phyloP scores from a whole-genome alignment of 148 eudicot species.

The Suaeda aralocaspica region DNA sequence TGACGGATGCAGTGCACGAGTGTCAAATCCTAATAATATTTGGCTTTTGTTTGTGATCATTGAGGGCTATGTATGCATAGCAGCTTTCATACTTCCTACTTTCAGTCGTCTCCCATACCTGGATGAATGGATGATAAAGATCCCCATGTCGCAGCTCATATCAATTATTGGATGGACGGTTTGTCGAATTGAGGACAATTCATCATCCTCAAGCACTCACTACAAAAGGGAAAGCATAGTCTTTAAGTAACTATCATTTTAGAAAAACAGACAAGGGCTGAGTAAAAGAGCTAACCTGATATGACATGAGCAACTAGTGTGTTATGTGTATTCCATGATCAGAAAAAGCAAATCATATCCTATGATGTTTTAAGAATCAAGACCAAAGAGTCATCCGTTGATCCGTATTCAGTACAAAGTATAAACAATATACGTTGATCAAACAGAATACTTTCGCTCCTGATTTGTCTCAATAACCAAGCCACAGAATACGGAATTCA shows the following conservation, averaged over 20 bases:
- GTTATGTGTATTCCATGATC: no score
- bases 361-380: not conserved
- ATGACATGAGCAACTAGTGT: slow-evolving; percentile 9
- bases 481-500: not conserved
- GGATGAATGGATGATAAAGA: not conserved
- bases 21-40: not conserved
- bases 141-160: not conserved
- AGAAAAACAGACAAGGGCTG: slow-evolving; percentile 10
- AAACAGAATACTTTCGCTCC: not conserved
- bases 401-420: no score
- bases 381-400: not conserved
- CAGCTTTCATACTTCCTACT: slow-evolving; percentile 9
- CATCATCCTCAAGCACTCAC: slow-evolving; percentile 10
- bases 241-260: not conserved
- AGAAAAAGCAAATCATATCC: slow-evolving; percentile 4
- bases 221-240: slow-evolving; percentile 12
- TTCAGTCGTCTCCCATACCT: no score
- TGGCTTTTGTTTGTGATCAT: slow-evolving; percentile 13
- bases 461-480: not conserved
- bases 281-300: slow-evolving; percentile 17
- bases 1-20: not conserved
- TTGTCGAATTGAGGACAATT: slow-evolving; percentile 4
- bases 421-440: no score
- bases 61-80: slow-evolving; percentile 8
- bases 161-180: slow-evolving; percentile 14